Evolutionary conservation across 306 rosid genomes (phyloP).

Genomic region (Prosopis cineraria): DNA sequence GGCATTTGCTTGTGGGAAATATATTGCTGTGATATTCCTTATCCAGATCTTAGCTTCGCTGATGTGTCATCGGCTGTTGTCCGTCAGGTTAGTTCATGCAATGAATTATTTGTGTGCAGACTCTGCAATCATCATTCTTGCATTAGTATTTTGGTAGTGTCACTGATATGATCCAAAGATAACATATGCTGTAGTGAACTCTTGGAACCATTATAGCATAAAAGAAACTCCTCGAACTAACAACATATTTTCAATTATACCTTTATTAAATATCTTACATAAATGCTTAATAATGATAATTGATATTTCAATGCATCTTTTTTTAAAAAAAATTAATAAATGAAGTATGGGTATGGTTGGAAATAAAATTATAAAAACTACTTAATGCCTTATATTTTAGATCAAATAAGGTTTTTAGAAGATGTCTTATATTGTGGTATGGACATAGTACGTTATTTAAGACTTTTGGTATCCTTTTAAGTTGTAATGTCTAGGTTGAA

Average conservation of each 20-base stretch:
- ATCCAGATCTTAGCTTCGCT: slow-evolving; percentile 73
- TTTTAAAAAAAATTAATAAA: too few relatives aligned
- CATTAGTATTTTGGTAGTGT: background rate
- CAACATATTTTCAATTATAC: too few relatives aligned
- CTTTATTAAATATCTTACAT: too few relatives aligned
- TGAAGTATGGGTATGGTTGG: too few relatives aligned
- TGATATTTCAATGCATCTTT: too few relatives aligned
- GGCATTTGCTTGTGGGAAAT: slow-evolving; percentile 82
- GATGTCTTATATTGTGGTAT: too few relatives aligned
- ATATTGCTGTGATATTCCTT: slow-evolving; percentile 75
- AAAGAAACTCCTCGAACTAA: background rate
- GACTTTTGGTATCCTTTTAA: background rate
- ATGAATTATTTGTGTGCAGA: background rate
- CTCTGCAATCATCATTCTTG: background rate
- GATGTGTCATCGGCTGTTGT: slow-evolving; percentile 68
- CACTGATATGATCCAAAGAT: background rate
- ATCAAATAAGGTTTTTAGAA: too few relatives aligned
- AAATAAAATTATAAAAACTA: too few relatives aligned
- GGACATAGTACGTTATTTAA: background rate
- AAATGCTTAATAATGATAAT: too few relatives aligned
- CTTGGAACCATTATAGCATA: background rate
- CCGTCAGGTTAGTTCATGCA: slow-evolving; percentile 49
- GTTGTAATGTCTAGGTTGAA: background rate
- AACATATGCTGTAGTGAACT: too few relatives aligned
- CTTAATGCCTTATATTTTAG: too few relatives aligned